Base-by-base conservation (phyloP, 345 rosid species). In the Rhodamnia argentea region DNA sequence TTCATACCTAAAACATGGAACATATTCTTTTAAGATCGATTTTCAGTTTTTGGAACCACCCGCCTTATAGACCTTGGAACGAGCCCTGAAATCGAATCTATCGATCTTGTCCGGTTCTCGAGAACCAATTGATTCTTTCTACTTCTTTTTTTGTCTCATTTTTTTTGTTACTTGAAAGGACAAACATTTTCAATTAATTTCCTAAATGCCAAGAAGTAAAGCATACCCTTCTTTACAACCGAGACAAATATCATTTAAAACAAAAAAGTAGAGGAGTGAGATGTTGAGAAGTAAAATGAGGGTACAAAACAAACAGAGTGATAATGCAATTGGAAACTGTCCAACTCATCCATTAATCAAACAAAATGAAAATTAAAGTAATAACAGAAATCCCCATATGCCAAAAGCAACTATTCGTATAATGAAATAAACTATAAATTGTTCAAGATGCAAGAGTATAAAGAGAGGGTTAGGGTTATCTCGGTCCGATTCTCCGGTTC, bases 401-500 rank as follows among this genome's bases (percentile, higher is more conserved):
- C 18, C 74, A 27, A 60, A 59, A 14, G 22, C 16, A 27, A 60
- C 37, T 6, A 60, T 13, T 27, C 15, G 37, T 0, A 27, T 27
- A 62, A 15, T 14, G 40, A 62, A 27, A 27, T 1, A 62, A 60
- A 27, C 40, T 27, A 27, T 27, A 62, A 62, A 62, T 27, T 27
- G 37, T 62, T 62, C 40, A 14, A 62, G 20, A 62, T 27, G 5
- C 40, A 27, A 62, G 22, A 27, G 74, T 62, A 7, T 27, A 62
- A 7, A 27, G 10, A 62, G 20, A n/a, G 32, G 14, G 7, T 27
- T 60, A 60, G 40, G 7, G 5, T 27, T 62, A 62, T 27, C 22
- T 62, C 2, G 1, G 0, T 62, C 20, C 10, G 8, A 3, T 27
- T 27, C 74, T 62, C 74, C 0, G 0, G 29, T 27, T 62, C 0